phyloP scores from a whole-genome alignment of 2,329 filamentous ascomycete species.

The Pseudogymnoascus sp. region DNA sequence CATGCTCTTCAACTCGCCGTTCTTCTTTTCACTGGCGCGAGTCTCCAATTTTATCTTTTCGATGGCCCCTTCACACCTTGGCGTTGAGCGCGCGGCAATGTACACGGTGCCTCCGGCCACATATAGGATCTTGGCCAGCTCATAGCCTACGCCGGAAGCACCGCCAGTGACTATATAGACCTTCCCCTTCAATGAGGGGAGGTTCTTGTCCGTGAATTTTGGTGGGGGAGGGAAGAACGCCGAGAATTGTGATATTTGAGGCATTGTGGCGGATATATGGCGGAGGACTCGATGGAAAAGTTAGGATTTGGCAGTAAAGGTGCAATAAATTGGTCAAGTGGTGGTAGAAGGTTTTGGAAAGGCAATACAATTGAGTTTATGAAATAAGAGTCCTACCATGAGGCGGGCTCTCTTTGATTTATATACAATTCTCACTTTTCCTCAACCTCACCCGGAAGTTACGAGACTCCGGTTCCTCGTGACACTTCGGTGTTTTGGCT shows the following conservation, averaged over 20 bases:
- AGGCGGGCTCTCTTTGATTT: background rate
- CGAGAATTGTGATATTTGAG: conserved; percentile 11
- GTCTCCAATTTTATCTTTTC: conserved; percentile 29
- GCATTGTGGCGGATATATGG: background rate
- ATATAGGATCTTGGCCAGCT: conserved; percentile 45
- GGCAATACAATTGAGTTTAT: background rate
- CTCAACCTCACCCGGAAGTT: background rate
- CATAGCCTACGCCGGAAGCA: conserved; percentile 36
- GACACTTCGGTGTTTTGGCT: background rate
- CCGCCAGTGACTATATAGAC: conserved; percentile 38
- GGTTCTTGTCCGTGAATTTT: conserved; percentile 35
- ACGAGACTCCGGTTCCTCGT: background rate
- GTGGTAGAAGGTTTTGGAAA: background rate
- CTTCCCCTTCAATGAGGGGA: conserved; percentile 34
- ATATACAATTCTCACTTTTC: conserved; percentile 2
- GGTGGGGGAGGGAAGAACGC: conserved; percentile 32
- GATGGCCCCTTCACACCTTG: conserved; percentile 38
- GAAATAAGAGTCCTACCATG: background rate
- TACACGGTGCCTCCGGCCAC: conserved; percentile 43
- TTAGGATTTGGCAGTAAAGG: background rate
- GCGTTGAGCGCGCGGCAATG: conserved; percentile 38
- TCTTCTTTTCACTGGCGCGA: background rate
- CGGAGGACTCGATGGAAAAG: background rate
- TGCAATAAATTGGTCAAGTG: background rate
- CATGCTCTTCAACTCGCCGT: conserved; percentile 17